Evolutionary conservation across 148 eudicot genomes (phyloP).

Genomic region (Rhododendron vialii): DNA sequence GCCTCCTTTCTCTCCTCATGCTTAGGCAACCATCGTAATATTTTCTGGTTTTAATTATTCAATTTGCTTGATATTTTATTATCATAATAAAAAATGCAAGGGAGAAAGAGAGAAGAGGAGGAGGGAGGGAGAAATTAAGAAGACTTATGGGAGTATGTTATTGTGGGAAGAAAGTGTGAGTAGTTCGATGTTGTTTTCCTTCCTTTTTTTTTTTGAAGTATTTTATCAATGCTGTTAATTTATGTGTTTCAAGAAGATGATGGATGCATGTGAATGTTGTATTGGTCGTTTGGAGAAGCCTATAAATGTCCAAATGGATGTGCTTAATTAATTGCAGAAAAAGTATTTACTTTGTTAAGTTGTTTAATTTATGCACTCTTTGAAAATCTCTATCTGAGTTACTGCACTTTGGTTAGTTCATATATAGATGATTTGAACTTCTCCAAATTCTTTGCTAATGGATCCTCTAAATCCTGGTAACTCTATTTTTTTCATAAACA

Average conservation of each 20-base stretch:
- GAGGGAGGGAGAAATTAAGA: too few relatives aligned
- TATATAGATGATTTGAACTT: not conserved
- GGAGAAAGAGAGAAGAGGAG: not conserved
- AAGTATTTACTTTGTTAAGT: not conserved
- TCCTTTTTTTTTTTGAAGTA: not conserved
- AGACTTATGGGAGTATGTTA: not conserved
- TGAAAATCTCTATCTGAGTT: not conserved
- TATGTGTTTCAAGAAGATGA: not conserved
- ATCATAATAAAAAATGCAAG: not conserved
- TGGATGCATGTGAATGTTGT: not conserved
- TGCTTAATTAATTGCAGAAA: not conserved
- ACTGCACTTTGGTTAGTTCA: not conserved
- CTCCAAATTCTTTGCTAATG: not conserved
- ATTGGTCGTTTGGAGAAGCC: not conserved
- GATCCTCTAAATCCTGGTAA: not conserved
- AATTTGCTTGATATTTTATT: not conserved
- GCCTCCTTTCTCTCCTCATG: constrained; percentile 9
- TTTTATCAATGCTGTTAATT: not conserved
- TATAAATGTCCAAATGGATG: not conserved
- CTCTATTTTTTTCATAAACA: too few relatives aligned
- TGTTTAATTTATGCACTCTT: not conserved
- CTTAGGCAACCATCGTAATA: not conserved
- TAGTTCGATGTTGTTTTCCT: not conserved
- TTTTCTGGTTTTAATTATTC: not conserved
- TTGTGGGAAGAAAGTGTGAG: not conserved